Conservation (phyloP, 2,329 filamentous ascomycete genomes). For the Talaromyces atroroseus region DNA sequence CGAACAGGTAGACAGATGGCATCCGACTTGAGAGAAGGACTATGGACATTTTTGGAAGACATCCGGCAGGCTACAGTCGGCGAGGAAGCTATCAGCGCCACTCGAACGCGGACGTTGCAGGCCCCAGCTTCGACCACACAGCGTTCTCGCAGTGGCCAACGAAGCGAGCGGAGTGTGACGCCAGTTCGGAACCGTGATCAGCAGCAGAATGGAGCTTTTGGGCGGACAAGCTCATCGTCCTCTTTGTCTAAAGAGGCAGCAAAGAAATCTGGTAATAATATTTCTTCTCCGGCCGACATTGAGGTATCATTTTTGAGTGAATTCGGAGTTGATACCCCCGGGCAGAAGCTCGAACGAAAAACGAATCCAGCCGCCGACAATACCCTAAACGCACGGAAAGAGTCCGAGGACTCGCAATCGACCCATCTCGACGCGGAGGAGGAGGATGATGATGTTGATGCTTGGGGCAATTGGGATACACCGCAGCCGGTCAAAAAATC, state of each 20-base stretch:
- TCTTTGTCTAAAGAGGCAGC: constrained; percentile 24
- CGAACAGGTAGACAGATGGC: constrained; percentile 69
- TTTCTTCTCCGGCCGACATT: constrained; percentile 34
- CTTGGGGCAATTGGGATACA: constrained; percentile 54
- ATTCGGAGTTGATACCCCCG: constrained; percentile 46
- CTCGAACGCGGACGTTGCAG: constrained; percentile 33
- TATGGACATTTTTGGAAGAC: constrained; percentile 94
- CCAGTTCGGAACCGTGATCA: constrained; percentile 26
- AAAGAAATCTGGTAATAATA: constrained; percentile 37
- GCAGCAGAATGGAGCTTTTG: constrained; percentile 22
- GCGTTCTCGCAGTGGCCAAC: constrained; percentile 16
- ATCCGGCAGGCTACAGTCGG: constrained; percentile 92
- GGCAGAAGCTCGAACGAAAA: constrained; percentile 35
- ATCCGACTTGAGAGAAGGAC: constrained; percentile 78
- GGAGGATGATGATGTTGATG: constrained; percentile 25
- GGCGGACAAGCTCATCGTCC: constrained; percentile 27
- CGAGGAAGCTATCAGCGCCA: constrained; percentile 72
- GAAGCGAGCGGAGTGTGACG: constrained; percentile 27
- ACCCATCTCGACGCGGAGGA: constrained; percentile 43
- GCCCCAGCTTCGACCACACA: constrained; percentile 24
- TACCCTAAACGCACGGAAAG: constrained; percentile 33
- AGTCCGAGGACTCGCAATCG: constrained; percentile 30
- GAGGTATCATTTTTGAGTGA: constrained; percentile 47
- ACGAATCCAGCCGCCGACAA: constrained; percentile 20
- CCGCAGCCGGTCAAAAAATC: constrained; percentile 34